phyloP scores from a whole-genome alignment of 1,284 basidiomycete genomes.

The Moesziomyces antarcticus region DNA sequence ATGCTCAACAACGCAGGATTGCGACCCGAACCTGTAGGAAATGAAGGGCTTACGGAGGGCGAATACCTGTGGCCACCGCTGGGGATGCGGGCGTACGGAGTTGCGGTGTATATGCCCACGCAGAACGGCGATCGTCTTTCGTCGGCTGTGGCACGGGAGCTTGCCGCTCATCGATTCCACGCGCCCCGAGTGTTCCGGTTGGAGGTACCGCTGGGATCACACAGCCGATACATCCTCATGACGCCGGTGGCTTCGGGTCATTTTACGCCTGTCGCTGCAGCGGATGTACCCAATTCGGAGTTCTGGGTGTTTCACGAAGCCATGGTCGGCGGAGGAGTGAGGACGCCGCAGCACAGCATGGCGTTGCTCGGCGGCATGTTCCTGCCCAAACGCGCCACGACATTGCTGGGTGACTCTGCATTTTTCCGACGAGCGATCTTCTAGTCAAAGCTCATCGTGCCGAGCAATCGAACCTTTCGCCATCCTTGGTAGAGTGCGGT shows the following conservation, averaged over 20 bases:
- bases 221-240: not conserved
- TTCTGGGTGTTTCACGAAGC: slow-evolving; percentile 6
- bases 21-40: not conserved
- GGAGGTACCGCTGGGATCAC: not conserved
- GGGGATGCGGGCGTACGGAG: not conserved
- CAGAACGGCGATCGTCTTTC: not conserved
- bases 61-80: slow-evolving; percentile 14
- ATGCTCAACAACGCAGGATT: not conserved
- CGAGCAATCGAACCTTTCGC: no score
- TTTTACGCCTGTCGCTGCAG: not conserved
- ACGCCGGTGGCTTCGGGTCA: not conserved
- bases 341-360: not conserved
- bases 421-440: not conserved
- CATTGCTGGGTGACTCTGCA: not conserved
- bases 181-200: not conserved
- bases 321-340: not conserved
- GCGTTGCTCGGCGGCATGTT: slow-evolving; percentile 12
- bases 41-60: not conserved
- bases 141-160: not conserved
- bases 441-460: no score
- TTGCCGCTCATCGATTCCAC: not conserved
- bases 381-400: slow-evolving; percentile 1
- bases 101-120: not conserved
- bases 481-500: no score
- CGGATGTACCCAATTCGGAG: not conserved